Base-by-base conservation (phyloP, 176 grass and related monocot species). In the Oryza coarctata region DNA sequence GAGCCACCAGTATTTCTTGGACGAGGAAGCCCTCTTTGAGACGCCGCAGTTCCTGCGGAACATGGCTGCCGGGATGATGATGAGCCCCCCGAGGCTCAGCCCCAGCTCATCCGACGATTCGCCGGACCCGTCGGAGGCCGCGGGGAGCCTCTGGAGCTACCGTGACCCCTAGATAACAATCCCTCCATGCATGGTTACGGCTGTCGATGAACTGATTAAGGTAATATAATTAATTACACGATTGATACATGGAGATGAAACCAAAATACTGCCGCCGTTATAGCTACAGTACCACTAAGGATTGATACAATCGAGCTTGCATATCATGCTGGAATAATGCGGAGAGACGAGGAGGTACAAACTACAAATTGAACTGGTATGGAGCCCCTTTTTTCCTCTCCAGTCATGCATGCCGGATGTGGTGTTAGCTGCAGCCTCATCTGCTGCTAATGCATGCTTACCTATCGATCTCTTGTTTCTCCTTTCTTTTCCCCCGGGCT, bases 41-140 rank as follows among this genome's bases (percentile, higher is more conserved):
- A 97, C 93, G 84, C 95, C 92, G 39, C 83, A 91, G 70, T 83
- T 94, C 71, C 76, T 97, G 74, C 83, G 78, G 45, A 92, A 69
- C 90, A 97, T 97, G 95, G 95, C 95, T 0, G 92, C 93, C 70
- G 95, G 95, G 74, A 97, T 97, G 92, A 92, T 97, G 88, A 92
- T 97, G 95, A 94, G 86, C 75, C 94, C 94, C 3, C 94, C 94
- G 7, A 89, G 86, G 82, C 72, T 94, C 69, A 90, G 82, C 66
- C 89, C 67, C 12, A 45, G 65, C n/a, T 76, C 90, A 12, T 85
- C 90, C 35, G 88, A 92, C 36, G 81, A 89, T 62, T 88, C 83
- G 8, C 82, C 82, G 9, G 87, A 88, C 52, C 75, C 70, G 8
- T 91, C 94, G 0, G 94, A 87, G 3, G 68, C 84, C 17, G 88